Evolutionary conservation across 208 protist genomes (phyloP).

Genomic region (Phytomonas francai): DNA sequence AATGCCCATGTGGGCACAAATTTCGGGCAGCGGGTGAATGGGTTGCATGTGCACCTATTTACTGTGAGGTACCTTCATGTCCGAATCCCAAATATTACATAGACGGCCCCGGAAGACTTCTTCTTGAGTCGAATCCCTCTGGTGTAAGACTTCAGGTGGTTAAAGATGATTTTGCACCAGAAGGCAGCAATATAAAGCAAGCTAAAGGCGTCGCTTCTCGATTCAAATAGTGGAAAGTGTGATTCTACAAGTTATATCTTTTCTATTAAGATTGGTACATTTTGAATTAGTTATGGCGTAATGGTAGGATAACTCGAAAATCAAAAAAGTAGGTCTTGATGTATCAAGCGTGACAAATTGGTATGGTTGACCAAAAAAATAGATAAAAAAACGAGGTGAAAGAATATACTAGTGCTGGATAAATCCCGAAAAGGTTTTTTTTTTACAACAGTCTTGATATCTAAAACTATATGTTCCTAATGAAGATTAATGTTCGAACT

Average conservation of each 20-base stretch:
- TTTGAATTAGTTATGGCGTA: not conserved
- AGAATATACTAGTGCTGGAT: not conserved
- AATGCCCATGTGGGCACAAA: constrained; percentile 86
- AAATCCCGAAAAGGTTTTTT: not conserved
- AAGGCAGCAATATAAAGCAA: not conserved
- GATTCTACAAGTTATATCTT: not conserved
- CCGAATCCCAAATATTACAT: constrained; percentile 89
- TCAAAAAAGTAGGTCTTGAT: not conserved
- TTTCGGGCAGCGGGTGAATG: constrained; percentile 82
- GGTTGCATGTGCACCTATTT: constrained; percentile 71
- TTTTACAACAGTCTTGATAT: not conserved
- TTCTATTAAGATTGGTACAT: not conserved
- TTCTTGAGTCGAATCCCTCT: constrained; percentile 77
- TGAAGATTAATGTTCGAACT: not conserved
- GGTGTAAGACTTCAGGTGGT: constrained; percentile 77
- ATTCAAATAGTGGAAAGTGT: constrained; percentile 23
- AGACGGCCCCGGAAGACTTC: constrained; percentile 66
- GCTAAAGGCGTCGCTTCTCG: constrained; percentile 53
- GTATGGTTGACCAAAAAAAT: not conserved
- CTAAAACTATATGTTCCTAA: not conserved
- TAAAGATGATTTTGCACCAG: not conserved
- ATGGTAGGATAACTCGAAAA: not conserved
- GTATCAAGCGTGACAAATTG: not conserved
- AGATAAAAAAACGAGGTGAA: not conserved
- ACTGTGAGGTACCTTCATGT: constrained; percentile 86